Conservation (phyloP, 1,284 basidiomycete genomes). For the Melampsora larici-populina region DNA sequence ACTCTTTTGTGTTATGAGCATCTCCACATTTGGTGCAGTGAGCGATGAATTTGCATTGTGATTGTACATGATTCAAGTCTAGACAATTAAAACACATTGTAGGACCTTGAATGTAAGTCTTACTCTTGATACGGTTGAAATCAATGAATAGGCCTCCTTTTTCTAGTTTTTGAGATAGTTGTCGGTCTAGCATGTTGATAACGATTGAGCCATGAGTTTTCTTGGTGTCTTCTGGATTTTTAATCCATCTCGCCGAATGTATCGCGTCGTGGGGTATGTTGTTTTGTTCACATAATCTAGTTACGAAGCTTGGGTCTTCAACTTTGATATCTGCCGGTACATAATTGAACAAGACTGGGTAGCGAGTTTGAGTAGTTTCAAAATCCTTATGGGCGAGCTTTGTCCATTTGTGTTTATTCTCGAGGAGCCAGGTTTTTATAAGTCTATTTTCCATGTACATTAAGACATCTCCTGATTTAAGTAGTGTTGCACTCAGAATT, state of each 20-base stretch:
- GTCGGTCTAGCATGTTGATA: not conserved
- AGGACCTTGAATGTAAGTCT: too few species aligned
- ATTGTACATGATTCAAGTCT: too few species aligned
- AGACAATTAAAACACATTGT: too few species aligned
- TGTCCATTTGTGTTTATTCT: not conserved
- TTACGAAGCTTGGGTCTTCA: not conserved
- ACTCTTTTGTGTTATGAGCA: too few species aligned
- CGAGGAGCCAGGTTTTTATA: not conserved
- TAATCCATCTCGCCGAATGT: not conserved
- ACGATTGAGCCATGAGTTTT: not conserved
- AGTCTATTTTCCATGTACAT: not conserved
- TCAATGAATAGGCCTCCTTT: not conserved
- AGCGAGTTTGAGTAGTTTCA: not conserved
- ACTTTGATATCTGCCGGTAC: not conserved
- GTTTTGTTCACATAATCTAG: not conserved
- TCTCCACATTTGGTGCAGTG: too few species aligned
- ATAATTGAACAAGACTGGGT: not conserved
- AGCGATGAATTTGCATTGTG: too few species aligned
- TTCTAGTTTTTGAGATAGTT: not conserved
- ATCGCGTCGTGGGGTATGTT: not conserved
- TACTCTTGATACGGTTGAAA: not conserved
- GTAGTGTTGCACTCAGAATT: not conserved
- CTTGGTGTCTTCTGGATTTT: not conserved
- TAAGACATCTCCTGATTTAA: not conserved
- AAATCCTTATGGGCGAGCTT: not conserved